Evolutionary conservation across 164 flowering plant species (phyloP), one percentile per base, ranked within the genome.

Genomic region (Hamamelis virginiana): DNA sequence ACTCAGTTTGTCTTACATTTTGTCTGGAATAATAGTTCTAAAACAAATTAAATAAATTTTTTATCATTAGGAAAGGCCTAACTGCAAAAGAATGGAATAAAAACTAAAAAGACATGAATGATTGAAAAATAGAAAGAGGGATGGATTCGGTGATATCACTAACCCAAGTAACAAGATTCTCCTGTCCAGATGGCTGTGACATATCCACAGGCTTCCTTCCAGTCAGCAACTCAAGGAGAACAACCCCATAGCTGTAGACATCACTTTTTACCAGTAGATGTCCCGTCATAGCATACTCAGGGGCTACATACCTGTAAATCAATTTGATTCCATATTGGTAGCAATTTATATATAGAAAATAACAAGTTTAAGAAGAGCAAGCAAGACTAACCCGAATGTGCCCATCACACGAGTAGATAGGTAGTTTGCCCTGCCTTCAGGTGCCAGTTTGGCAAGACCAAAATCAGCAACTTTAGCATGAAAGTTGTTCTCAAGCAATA

Each of bases 251-350:
- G 77, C 97, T 95, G 75, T 95, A 95, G 43, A 95, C 99, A 80
- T 95, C 99, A 72, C 99, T 95, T 78, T 95, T 95, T 52, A 95
- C 99, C 4, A 95, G 82, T 21, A 95, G 83, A 80, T 95, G 97
- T 62, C 99, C 97, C 18, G 99, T 95, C 99, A 95, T 91, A 57
- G 97, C 99, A 88, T 92, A 95, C 62, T 92, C 99, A 14, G 99
- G 97, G 43, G 99, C 97, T 38, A 95, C 99, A 82, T 95, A 95
- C 78, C 99, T 95, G 83, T 60, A 63, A 61, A 77, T 56, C 58
- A 75, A 69, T 41, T 61, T 44, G 18, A 33, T 57, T 51, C 23
- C 44, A 52, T 56, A n/a, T 62, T 48, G 28, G 5, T 12, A 19
- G 27, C 65, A 59, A 41, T 11, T 8, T 9, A 13, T 47, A 51